A percentile compares a stretch with the other conserved stretches of the same genome.
These are phyloP conservation scores for Diaporthe australafricana DNA, from an alignment of 2,329 filamentous ascomycete species.

Conservation along the genomic window DNA sequence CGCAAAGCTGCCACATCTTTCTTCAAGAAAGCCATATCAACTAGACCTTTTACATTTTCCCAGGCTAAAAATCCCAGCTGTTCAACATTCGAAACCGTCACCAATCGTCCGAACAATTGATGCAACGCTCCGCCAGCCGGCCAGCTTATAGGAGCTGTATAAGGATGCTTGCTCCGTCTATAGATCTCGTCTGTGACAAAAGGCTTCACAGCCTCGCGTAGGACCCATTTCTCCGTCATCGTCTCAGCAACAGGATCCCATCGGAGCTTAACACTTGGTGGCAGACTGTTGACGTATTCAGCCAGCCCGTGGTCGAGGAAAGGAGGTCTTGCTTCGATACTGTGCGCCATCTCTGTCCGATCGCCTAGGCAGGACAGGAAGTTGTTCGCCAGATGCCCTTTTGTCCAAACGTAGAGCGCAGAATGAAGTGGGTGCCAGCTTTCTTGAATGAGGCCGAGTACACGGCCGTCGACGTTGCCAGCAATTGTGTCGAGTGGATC, in stretches of 20 bases:
- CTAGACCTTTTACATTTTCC: constrained; percentile 46
- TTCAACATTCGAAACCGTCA: constrained; percentile 51
- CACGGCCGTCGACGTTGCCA: constrained; percentile 35
- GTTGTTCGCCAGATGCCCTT: constrained; percentile 42
- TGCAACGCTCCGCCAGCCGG: constrained; percentile 56
- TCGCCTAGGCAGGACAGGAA: constrained; percentile 48
- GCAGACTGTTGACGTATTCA: constrained; percentile 47
- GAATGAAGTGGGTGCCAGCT: constrained; percentile 48
- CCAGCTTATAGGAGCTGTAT: constrained; percentile 57
- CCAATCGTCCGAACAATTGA: constrained; percentile 44
- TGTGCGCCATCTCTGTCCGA: constrained; percentile 51
- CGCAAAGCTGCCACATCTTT: constrained; percentile 48
- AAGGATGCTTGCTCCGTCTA: constrained; percentile 60
- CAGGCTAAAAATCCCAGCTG: constrained; percentile 55
- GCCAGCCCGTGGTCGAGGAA: constrained; percentile 49
- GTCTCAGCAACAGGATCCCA: constrained; percentile 25
- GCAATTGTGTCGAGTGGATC: not conserved
- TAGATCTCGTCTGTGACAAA: constrained; percentile 65
- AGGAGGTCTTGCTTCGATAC: constrained; percentile 49
- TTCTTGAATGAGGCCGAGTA: constrained; percentile 40
- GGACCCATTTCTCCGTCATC: constrained; percentile 61
- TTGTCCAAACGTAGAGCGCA: constrained; percentile 44
- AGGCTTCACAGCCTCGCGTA: constrained; percentile 61
- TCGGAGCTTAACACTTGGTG: constrained; percentile 44
- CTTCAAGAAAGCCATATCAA: constrained; percentile 53